phyloP scores from a whole-genome alignment of 352 stramenopile genomes.

The Globisporangium abappressorium region DNA sequence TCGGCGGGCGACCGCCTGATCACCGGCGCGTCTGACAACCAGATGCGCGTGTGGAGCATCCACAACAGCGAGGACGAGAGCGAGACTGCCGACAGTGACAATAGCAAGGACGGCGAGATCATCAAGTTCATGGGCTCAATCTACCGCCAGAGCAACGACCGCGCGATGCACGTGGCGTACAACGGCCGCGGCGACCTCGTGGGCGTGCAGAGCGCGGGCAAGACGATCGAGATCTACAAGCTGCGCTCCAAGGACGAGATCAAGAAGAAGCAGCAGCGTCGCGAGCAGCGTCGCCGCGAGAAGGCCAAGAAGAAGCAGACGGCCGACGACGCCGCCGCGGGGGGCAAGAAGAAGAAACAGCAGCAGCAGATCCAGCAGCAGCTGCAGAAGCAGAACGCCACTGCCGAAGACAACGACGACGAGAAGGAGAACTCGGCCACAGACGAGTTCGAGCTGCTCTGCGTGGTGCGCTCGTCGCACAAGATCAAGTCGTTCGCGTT shows the following conservation, averaged over 20 bases:
- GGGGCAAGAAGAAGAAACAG: slow-evolving; percentile 25
- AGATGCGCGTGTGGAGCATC: slow-evolving; percentile 74
- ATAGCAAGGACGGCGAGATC: slow-evolving; percentile 27
- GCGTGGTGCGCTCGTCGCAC: slow-evolving; percentile 80
- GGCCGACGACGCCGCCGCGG: slow-evolving; percentile 13
- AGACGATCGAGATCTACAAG: slow-evolving; percentile 91
- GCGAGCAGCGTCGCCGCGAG: slow-evolving; percentile 84
- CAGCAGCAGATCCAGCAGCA: slow-evolving; percentile 30
- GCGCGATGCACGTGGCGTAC: slow-evolving; percentile 62
- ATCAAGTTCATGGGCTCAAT: slow-evolving; percentile 72
- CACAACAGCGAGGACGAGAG: slow-evolving; percentile 18
- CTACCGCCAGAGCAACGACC: slow-evolving; percentile 73
- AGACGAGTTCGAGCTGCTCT: slow-evolving; percentile 85
- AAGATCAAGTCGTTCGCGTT: slow-evolving; percentile 89
- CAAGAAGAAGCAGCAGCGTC: slow-evolving; percentile 91
- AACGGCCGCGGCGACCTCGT: slow-evolving; percentile 58
- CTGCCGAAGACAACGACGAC: slow-evolving; percentile 37
- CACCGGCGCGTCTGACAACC: slow-evolving; percentile 81
- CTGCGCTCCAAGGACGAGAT: slow-evolving; percentile 81
- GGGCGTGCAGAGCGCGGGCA: slow-evolving; percentile 77
- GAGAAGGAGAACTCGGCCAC: slow-evolving; percentile 62
- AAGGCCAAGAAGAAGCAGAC: slow-evolving; percentile 82
- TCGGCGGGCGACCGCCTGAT: slow-evolving; percentile 57
- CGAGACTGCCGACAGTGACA: slow-evolving; percentile 18
- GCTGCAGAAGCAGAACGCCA: slow-evolving; percentile 20